Evolutionary conservation across 1,284 basidiomycete genomes (phyloP), one percentile per base, ranked within the genome.

Genomic region (Schizophyllum commune): DNA sequence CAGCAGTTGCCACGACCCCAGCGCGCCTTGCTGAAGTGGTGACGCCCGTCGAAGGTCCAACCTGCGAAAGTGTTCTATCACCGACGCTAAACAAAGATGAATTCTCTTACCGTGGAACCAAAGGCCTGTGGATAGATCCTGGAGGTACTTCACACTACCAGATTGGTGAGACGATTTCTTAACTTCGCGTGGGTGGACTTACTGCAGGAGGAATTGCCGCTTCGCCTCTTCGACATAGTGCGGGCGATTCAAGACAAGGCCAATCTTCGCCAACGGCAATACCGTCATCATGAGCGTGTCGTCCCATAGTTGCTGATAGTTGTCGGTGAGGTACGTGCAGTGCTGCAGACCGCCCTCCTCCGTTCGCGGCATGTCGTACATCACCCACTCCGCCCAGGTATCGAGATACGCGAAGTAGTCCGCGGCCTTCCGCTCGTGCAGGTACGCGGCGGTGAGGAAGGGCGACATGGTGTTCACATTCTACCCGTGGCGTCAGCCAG

Each of bases 391-490:
- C 5, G 81, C 84, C 85, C 85, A 88, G 15, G 83, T 79, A 60
- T 84, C 80, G 22, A 85, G 72, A 68, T 83, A 80, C 1, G 73
- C 72, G 21, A 62, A 64, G 69, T 79, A 83, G 27, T 55, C 53
- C 4, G 72, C 76, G 1, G 72, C 68, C 55, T 74, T 72, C 17
- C 69, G 70, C 64, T 79, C 75, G 65, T 79, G 79, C n/a, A 85
- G 70, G 64, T 79, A 80, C 0, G 84, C 81, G 11, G 84, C 79
- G 7, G 81, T 81, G 55, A 86, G 76, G 59, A 88, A 76, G 0
- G 84, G 82, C 1, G 83, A 80, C 83, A 86, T 84, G 11, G 85
- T 86, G 71, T 86, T 86, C 66, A 88, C 83, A 69, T 88, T 86
- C 77, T 77, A 56, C 19, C 57, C 56, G 19, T 34, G 32, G 4